Conservation (phyloP, 768 basidiomycete species). For the Boletus patriciae region DNA sequence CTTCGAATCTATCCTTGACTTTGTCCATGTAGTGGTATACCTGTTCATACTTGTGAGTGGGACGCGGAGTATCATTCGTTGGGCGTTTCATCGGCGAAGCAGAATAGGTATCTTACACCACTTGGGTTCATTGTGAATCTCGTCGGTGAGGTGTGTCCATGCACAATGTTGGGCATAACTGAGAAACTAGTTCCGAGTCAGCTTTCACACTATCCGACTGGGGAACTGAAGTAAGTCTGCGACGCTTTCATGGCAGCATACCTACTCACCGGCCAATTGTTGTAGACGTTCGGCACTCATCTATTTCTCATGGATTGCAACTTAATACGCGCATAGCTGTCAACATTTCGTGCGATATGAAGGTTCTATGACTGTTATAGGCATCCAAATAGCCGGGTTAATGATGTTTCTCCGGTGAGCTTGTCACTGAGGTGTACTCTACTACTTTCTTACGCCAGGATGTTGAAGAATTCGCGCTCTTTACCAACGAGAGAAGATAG, state of each 20-base stretch:
- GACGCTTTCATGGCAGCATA: not conserved
- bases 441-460: not conserved
- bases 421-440: not conserved
- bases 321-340: constrained; percentile 36
- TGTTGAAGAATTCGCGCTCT: constrained; percentile 18
- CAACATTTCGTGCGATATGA: constrained; percentile 50
- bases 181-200: constrained; percentile 1
- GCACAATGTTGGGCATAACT: not conserved
- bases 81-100: not conserved
- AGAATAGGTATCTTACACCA: constrained; percentile 68
- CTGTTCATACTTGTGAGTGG: constrained; percentile 40
- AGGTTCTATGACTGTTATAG: constrained; percentile 45
- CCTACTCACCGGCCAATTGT: not conserved
- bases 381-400: constrained; percentile 38
- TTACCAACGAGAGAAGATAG: constrained; percentile 5
- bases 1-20: not conserved
- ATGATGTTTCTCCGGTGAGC: constrained; percentile 48
- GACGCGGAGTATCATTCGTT: not conserved
- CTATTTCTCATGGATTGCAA: not conserved
- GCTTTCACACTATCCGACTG: constrained; percentile 19
- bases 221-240: constrained; percentile 11
- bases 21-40: constrained; percentile 27
- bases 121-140: constrained; percentile 62
- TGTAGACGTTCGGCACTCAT: constrained; percentile 13
- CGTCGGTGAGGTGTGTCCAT: constrained; percentile 24